phyloP scores from a whole-genome alignment of 2,329 filamentous ascomycete species.

The Clarireedia sp. region DNA sequence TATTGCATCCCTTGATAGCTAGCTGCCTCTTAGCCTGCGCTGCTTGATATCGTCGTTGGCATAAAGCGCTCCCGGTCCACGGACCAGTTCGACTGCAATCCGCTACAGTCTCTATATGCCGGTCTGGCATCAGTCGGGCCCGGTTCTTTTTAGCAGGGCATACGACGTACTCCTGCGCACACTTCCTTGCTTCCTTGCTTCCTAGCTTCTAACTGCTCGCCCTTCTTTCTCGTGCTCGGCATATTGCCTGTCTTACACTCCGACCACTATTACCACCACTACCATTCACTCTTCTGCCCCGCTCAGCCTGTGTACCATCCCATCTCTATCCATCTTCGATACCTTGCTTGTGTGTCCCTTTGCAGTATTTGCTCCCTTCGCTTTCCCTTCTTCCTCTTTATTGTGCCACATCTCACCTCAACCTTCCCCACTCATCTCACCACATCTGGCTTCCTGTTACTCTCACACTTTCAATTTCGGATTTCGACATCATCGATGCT shows the following conservation, averaged over 20 bases:
- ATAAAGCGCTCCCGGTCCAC: no score
- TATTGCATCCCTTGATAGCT: no score
- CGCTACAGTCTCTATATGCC: background rate
- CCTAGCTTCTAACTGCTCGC: background rate
- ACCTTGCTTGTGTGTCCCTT: conserved; percentile 7
- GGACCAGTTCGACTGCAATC: background rate
- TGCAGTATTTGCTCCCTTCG: conserved; percentile 3
- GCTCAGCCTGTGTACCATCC: background rate
- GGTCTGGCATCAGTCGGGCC: background rate
- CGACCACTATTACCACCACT: no score
- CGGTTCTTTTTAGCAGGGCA: background rate
- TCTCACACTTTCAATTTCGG: background rate
- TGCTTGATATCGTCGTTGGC: no score
- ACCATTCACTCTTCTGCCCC: background rate
- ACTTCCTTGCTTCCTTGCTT: conserved; percentile 6
- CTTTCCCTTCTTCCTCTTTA: conserved; percentile 3
- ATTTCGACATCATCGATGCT: background rate
- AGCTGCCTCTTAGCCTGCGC: no score
- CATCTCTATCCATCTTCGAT: background rate
- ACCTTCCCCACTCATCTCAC: conserved; percentile 1
- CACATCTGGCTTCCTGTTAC: background rate
- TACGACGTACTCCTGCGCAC: background rate
- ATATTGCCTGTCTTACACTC: background rate
- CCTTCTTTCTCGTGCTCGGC: conserved; percentile 10
- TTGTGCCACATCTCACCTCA: conserved; percentile 11